Conservation (phyloP, 75 land plant genomes). For the Larix kaempferi region DNA sequence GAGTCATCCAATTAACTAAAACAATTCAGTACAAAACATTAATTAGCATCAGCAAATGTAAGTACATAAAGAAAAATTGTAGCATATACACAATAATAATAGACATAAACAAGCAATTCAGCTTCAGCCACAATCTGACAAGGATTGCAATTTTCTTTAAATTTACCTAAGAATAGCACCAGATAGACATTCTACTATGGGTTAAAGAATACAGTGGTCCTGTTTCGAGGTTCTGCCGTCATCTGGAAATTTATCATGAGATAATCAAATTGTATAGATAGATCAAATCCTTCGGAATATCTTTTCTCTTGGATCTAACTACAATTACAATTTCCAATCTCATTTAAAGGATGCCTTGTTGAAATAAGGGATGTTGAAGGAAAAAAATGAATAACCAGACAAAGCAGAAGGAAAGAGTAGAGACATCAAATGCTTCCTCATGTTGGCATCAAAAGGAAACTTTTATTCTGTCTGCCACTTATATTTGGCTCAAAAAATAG, state of each 20-base stretch:
- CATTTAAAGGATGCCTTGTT: not conserved
- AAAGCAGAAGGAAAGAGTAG: too few relatives aligned
- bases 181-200: not conserved
- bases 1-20: not conserved
- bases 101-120: too few relatives aligned
- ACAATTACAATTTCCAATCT: not conserved
- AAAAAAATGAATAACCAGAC: too few relatives aligned
- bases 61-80: not conserved
- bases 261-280: not conserved
- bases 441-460: too few relatives aligned
- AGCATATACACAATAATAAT: too few relatives aligned
- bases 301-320: not conserved
- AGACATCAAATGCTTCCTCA: too few relatives aligned
- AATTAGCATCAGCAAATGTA: not conserved
- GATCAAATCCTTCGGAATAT: not conserved
- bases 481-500: not conserved
- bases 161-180: slow-evolving; percentile 1
- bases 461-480: not conserved
- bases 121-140: too few relatives aligned
- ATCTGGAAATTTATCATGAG: not conserved
- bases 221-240: not conserved
- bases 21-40: not conserved
- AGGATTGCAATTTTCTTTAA: not conserved
- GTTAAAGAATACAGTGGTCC: not conserved
- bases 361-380: not conserved